phyloP scores from a whole-genome alignment of 1,139 yeast species.

The Pneumocystis jirovecii region DNA sequence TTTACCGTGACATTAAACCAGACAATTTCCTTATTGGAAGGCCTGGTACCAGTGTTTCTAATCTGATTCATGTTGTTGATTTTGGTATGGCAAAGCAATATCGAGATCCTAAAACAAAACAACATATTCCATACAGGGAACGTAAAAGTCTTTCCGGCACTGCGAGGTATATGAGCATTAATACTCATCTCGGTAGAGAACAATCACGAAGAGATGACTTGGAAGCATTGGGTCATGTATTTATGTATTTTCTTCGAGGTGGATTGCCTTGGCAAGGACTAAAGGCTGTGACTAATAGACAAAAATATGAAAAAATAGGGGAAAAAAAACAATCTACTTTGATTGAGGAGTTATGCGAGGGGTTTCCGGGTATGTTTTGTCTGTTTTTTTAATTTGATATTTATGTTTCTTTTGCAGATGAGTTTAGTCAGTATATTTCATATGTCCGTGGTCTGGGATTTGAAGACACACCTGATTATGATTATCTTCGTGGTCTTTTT shows the following conservation, averaged over 20 bases:
- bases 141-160: slow-evolving; percentile 94
- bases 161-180: slow-evolving; percentile 89
- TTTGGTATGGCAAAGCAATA: slow-evolving; percentile 95
- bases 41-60: slow-evolving; percentile 72
- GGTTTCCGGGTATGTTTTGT: slow-evolving; percentile 38
- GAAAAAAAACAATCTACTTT: slow-evolving; percentile 81
- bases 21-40: slow-evolving; percentile 95
- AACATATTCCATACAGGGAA: slow-evolving; percentile 92
- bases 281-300: slow-evolving; percentile 92
- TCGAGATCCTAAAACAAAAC: slow-evolving; percentile 88
- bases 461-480: slow-evolving; percentile 91
- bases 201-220: slow-evolving; percentile 92
- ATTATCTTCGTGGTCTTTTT: slow-evolving; percentile 62
- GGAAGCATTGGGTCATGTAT: slow-evolving; percentile 88
- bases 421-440: slow-evolving; percentile 72
- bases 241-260: slow-evolving; percentile 88
- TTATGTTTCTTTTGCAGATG: slow-evolving; percentile 25
- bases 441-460: slow-evolving; percentile 72
- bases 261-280: slow-evolving; percentile 98
- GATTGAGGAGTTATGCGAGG: slow-evolving; percentile 61
- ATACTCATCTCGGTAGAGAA: slow-evolving; percentile 92
- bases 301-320: slow-evolving; percentile 91
- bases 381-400: neutral
- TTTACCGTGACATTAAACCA: slow-evolving; percentile 80
- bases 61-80: slow-evolving; percentile 90